Percentiles rank a stretch among this genome's conserved stretches.
Conservation (phyloP, 192 early-diverging fungal species). For the Cladochytrium replicatum region DNA sequence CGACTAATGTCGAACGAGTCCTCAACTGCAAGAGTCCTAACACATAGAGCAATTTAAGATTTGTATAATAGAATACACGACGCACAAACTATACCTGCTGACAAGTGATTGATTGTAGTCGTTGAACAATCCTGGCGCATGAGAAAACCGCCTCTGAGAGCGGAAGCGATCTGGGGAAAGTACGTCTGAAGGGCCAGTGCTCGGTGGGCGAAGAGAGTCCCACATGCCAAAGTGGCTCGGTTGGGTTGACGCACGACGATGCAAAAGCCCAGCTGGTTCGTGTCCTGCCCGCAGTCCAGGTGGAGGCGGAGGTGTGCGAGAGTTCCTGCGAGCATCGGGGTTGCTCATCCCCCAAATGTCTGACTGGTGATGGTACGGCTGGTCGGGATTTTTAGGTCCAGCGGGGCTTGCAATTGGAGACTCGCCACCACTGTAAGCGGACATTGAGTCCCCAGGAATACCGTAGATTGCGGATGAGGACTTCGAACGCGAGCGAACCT, state of each 20-base stretch:
- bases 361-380: conserved; percentile 14
- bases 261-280: too few relatives aligned
- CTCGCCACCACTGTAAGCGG: conserved; percentile 38
- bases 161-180: conserved; percentile 35
- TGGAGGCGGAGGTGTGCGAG: conserved; percentile 27
- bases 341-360: conserved; percentile 42
- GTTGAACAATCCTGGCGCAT: conserved; percentile 35
- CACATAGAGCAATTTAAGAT: too few relatives aligned
- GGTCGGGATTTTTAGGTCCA: conserved; percentile 31
- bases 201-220: conserved; percentile 18
- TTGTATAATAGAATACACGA: too few relatives aligned
- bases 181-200: conserved; percentile 8
- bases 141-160: conserved; percentile 47
- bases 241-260: conserved; percentile 47
- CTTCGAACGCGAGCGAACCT: conserved; percentile 47
- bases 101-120: conserved; percentile 24
- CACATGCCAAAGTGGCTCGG: conserved; percentile 36
- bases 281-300: neutral
- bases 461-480: conserved; percentile 60
- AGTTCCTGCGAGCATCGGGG: conserved; percentile 31
- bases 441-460: conserved; percentile 32
- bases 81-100: too few relatives aligned
- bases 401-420: conserved; percentile 40
- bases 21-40: too few relatives aligned
- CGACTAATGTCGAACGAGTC: too few relatives aligned